Evolutionary conservation across 129 eudicot genomes (phyloP).

Genomic region (Tagetes erecta): DNA sequence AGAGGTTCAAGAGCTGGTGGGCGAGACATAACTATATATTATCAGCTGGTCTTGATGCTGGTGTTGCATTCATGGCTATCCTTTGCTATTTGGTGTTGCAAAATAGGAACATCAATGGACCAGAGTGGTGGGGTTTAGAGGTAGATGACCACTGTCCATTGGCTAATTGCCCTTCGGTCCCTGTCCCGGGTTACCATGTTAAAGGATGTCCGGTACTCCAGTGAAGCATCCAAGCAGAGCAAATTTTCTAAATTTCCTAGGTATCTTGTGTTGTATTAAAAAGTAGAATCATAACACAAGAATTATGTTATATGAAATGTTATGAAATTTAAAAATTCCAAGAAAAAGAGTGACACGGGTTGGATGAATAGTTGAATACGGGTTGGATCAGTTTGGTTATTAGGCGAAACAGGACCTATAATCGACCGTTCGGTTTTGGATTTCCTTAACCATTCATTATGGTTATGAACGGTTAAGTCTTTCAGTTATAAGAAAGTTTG

Average conservation of each 20-base stretch:
- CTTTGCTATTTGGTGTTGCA: slow-evolving; percentile 70
- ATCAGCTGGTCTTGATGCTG: slow-evolving; percentile 86
- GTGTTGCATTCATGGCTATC: slow-evolving; percentile 84
- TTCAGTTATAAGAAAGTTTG: too few species aligned
- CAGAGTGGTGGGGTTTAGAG: slow-evolving; percentile 83
- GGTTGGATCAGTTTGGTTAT: not conserved
- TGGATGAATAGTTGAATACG: not conserved
- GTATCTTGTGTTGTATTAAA: not conserved
- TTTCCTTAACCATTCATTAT: too few species aligned
- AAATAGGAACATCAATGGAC: slow-evolving; percentile 50
- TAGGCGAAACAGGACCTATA: not conserved
- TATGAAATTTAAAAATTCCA: not conserved
- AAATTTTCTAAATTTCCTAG: not conserved
- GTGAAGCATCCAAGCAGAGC: slow-evolving; percentile 9
- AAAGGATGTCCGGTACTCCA: slow-evolving; percentile 57
- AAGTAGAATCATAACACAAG: not conserved
- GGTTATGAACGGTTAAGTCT: too few species aligned
- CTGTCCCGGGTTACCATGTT: slow-evolving; percentile 53
- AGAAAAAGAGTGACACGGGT: not conserved
- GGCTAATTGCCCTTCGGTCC: slow-evolving; percentile 71
- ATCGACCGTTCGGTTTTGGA: not conserved
- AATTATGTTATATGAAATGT: slow-evolving; percentile 4
- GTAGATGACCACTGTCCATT: slow-evolving; percentile 72
- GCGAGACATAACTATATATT: slow-evolving; percentile 72
- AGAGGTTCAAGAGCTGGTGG: slow-evolving; percentile 76